These are phyloP conservation scores for Phytophthora foliorum DNA, from an alignment of 352 stramenopile genomes.

Conservation along the genomic window DNA sequence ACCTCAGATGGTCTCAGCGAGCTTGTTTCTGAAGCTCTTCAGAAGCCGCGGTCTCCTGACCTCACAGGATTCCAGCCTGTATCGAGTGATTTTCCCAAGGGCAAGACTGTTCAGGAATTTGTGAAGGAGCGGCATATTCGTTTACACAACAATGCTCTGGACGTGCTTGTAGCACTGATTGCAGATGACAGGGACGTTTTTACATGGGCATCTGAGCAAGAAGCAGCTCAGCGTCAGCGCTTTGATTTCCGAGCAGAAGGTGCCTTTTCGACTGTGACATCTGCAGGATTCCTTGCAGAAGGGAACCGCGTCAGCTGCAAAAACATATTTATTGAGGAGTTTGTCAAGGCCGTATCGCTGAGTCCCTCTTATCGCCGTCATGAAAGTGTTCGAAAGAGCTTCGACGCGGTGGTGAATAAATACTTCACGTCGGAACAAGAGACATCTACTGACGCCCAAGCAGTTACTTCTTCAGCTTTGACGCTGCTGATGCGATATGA, in stretches of 20 bases:
- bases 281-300: conserved; percentile 37
- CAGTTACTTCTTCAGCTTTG: conserved; percentile 43
- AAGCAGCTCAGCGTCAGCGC: conserved; percentile 40
- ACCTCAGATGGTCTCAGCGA: conserved; percentile 77
- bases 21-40: conserved; percentile 73
- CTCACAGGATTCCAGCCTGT: conserved; percentile 48
- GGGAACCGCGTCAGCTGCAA: conserved; percentile 50
- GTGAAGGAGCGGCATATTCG: conserved; percentile 47
- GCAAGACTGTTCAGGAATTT: conserved; percentile 44
- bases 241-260: conserved; percentile 47
- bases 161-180: conserved; percentile 31
- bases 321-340: conserved; percentile 84
- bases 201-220: conserved; percentile 46
- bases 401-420: conserved; percentile 57
- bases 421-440: conserved; percentile 45
- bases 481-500: conserved; percentile 77
- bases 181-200: conserved; percentile 35
- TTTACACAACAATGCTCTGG: conserved; percentile 43
- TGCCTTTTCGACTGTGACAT: conserved; percentile 18
- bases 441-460: conserved; percentile 1
- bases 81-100: conserved; percentile 36
- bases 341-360: conserved; percentile 70
- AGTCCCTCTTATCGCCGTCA: conserved; percentile 62
- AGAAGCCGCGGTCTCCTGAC: conserved; percentile 51
- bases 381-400: conserved; percentile 72